These are phyloP conservation scores for Backusella parvicylindrica DNA, from an alignment of 192 early-diverging fungal species.

Conservation along the genomic window DNA sequence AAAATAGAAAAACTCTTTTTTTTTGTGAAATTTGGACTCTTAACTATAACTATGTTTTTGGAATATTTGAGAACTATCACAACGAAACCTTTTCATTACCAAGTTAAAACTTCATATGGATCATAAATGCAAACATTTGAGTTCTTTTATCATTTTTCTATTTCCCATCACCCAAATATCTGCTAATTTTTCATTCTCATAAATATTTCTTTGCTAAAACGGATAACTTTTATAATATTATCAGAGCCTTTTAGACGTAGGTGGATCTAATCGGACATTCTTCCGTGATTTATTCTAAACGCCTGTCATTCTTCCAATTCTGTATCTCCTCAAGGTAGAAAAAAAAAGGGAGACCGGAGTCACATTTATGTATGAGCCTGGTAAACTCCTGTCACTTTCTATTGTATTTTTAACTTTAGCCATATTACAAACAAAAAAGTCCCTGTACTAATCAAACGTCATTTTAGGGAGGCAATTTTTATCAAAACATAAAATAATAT, in stretches of 20 bases:
- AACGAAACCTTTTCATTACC: background rate
- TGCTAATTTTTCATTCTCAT: no score
- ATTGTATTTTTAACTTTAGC: background rate
- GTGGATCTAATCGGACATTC: background rate
- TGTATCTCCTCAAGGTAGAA: background rate
- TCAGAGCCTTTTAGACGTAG: background rate
- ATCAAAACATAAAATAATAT: background rate
- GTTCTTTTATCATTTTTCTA: no score
- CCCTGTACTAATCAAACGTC: background rate
- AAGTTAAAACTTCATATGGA: background rate
- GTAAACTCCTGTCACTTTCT: background rate
- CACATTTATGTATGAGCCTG: background rate
- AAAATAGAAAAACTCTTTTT: background rate
- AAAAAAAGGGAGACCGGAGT: background rate
- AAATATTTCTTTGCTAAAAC: background rate
- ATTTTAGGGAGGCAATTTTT: background rate
- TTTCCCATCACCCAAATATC: background rate
- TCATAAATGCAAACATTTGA: background rate
- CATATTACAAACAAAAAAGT: background rate
- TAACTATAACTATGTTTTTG: background rate
- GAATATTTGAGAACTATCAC: background rate
- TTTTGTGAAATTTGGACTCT: background rate
- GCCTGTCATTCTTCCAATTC: background rate
- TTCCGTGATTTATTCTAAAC: background rate
- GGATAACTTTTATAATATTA: background rate